Base-by-base conservation (phyloP, 306 rosid genomes). In the Begonia peltatifolia region DNA sequence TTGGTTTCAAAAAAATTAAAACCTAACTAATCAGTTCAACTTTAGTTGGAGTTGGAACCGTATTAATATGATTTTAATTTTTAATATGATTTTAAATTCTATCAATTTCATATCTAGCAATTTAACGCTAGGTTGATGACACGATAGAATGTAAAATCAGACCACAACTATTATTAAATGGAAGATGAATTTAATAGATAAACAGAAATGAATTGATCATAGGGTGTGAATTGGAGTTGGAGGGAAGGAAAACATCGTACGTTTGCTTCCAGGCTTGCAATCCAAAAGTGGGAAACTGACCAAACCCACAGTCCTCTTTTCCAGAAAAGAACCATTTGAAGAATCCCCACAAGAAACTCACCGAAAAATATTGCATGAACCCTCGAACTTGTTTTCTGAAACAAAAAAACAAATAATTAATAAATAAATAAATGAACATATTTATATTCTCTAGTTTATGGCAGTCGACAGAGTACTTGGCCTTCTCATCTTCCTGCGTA, bases 311-410 rank as follows among this genome's bases (percentile, higher is more conserved):
- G 2, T 70, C 68, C n/a, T 75, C 85, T 54, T 56, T 69, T 36
- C 87, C 95, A 53, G 78, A 74, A 74, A 79, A 89, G 71, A 89
- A 89, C 97, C 97, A 89, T 77, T 85, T 80, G 59, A 89, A 89
- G 0, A 80, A 68, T 10, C 90, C 97, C 97, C 97, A 89, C 17
- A 89, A 53, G 80, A 85, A 80, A 63, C 97, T 89, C 18, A 69
- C 12, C 5, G 90, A 77, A 69, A 89, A 89, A 57, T 78, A 89
- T 67, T 89, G 72, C 77, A 77, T 62, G 78, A 89, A 89, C 2
- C 95, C 95, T 1, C 50, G 36, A 5, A 89, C 74, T 74, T 89
- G 97, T 69, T 82, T 76, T 76, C 97, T 85, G 87, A 76, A 63
- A 61, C 47, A 52, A 9, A 16, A 9, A 59, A 52, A 16, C 3